Evolutionary conservation across 345 rosid species (phyloP), one percentile per base, ranked within the genome.

Genomic region (Viola odorata): DNA sequence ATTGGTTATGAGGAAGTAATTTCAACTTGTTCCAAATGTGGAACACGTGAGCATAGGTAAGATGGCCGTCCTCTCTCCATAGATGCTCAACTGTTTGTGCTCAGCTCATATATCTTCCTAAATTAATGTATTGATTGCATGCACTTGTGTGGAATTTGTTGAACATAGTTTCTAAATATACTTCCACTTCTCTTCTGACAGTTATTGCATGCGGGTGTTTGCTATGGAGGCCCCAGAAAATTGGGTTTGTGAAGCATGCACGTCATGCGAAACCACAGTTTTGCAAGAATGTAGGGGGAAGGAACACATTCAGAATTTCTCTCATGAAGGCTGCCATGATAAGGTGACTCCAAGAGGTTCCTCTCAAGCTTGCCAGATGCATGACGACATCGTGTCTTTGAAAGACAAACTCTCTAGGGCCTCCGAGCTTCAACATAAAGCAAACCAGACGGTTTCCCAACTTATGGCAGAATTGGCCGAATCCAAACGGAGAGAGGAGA

Each of bases 201-300:
- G 92, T 69, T 82, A 80, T 60, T 82, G 92, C 79, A 75, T 72
- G 87, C 14, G 5, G 23, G 16, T 6, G 14, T 0, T 4, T 11
- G 4, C 38, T 8, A 50, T 1, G 6, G 74, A 52, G 8, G 0
- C 55, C 44, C 61, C 67, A 7, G 37, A 64, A 52, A 11, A n/a
- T 53, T 84, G 84, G 80, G 40, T 67, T 47, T 84, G 92, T 73
- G 80, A 77, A 64, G 64, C 15, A 54, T 77, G 85, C 47, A 16
- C 12, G n/a, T 8, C 53, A 11, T 39, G 41, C 16, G 37, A 57
- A 12, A 50, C 42, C 54, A 58, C 37, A 23, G 65, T 64, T 70
- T 70, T 76, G 16, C 62, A 40, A 51, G 61, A 8, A 17, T 17
- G n/a, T 0, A 13, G 5, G 8, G 39, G 32, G 23, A 67, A 62